Evolutionary conservation across 805 yeast genomes (phyloP).

Genomic region (Wickerhamomyces strasburgensis): DNA sequence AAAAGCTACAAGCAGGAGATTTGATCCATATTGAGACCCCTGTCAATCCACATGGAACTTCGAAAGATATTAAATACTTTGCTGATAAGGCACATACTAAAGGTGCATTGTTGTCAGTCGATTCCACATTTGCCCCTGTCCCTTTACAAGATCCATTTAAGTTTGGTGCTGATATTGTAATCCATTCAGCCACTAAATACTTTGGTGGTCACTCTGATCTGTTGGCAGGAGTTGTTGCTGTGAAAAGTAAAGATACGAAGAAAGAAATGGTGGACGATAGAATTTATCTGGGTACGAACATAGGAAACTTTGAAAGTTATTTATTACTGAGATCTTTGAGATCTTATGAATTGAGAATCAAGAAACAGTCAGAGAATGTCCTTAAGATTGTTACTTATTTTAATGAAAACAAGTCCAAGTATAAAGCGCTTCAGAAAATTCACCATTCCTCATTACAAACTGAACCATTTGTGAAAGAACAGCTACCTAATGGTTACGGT

Average conservation of each 20-base stretch:
- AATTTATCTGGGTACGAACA: constrained; percentile 68
- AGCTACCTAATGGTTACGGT: constrained; percentile 58
- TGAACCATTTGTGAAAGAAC: constrained; percentile 61
- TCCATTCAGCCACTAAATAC: constrained; percentile 92
- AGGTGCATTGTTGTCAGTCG: constrained; percentile 72
- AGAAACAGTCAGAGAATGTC: constrained; percentile 61
- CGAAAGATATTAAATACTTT: constrained; percentile 55
- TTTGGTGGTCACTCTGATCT: constrained; percentile 95
- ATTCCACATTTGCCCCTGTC: constrained; percentile 92
- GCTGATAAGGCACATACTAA: constrained; percentile 69
- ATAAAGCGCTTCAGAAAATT: constrained; percentile 46
- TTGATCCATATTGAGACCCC: constrained; percentile 84
- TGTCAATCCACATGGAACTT: constrained; percentile 74
- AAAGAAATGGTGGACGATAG: constrained; percentile 55
- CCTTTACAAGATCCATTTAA: constrained; percentile 78
- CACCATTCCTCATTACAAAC: constrained; percentile 75
- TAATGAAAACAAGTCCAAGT: constrained; percentile 41
- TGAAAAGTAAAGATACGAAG: constrained; percentile 48
- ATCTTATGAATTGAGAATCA: constrained; percentile 70
- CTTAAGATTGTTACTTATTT: constrained; percentile 56
- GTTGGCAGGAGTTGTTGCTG: constrained; percentile 72
- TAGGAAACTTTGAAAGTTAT: constrained; percentile 72
- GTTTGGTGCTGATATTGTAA: constrained; percentile 80
- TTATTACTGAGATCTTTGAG: constrained; percentile 74
- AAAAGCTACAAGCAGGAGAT: constrained; percentile 52